Conservation (phyloP, 805 yeast genomes). For the Candida parachauliodes region DNA sequence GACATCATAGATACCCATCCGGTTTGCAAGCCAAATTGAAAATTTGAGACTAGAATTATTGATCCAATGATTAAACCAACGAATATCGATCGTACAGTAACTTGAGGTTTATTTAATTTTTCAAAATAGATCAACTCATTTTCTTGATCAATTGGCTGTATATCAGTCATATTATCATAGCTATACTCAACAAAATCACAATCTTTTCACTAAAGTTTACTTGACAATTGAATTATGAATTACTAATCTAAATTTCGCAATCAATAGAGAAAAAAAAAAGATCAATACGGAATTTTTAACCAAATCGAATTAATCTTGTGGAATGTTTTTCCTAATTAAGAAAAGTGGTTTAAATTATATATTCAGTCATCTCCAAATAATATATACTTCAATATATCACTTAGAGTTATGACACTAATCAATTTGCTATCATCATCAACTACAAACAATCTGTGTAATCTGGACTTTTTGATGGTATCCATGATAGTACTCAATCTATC, state of each 20-base stretch:
- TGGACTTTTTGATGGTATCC: constrained; percentile 88
- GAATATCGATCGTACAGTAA: constrained; percentile 67
- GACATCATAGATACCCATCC: constrained; percentile 99
- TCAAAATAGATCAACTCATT: constrained; percentile 12
- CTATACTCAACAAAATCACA: too few relatives aligned
- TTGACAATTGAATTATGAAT: too few relatives aligned
- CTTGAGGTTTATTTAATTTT: constrained; percentile 57
- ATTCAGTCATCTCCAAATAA: constrained; percentile 53
- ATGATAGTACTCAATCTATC: constrained; percentile 85
- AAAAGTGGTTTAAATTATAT: too few relatives aligned
- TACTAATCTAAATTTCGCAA: constrained; percentile 3
- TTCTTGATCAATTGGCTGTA: not conserved
- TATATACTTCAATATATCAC: constrained; percentile 85
- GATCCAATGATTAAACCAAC: constrained; percentile 87
- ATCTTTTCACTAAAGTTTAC: too few relatives aligned
- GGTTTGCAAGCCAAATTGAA: constrained; percentile 94
- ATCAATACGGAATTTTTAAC: not conserved
- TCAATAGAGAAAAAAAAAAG: constrained; percentile 1
- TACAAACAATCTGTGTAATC: constrained; percentile 88
- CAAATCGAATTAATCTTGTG: too few relatives aligned
- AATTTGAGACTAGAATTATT: constrained; percentile 79
- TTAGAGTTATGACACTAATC: constrained; percentile 80
- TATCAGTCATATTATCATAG: constrained; percentile 2
- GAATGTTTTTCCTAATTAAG: too few relatives aligned
- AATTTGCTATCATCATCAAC: constrained; percentile 80